Percentiles rank a stretch among this genome's conserved stretches.
These are phyloP conservation scores for Dichotomocladium elegans DNA, from an alignment of 371 early-diverging fungal genomes.

Conservation along the genomic window DNA sequence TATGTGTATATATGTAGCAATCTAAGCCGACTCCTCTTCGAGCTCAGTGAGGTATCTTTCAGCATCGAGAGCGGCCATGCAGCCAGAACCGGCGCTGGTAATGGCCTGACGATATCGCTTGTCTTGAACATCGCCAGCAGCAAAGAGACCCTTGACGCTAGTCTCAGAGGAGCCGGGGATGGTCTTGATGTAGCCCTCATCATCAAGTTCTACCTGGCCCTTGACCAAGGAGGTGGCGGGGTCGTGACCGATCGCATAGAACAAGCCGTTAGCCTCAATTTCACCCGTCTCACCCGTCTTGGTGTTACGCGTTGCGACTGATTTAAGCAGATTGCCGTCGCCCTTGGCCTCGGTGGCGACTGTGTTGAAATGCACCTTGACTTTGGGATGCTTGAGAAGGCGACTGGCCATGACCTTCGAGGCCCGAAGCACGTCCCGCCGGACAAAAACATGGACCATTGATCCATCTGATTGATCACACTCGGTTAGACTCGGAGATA, in stretches of 20 bases:
- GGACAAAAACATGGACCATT: constrained; percentile 92
- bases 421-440: constrained; percentile 95
- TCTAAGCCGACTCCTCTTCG: constrained; percentile 14
- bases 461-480: constrained; percentile 59
- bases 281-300: constrained; percentile 61
- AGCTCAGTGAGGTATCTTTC: constrained; percentile 76
- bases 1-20: neutral
- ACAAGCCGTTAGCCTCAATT: constrained; percentile 86
- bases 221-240: constrained; percentile 86
- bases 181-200: constrained; percentile 88
- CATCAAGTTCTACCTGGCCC: constrained; percentile 74
- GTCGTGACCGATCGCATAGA: constrained; percentile 98
- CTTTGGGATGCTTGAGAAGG: constrained; percentile 80
- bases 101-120: constrained; percentile 87
- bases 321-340: constrained; percentile 71
- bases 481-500: neutral
- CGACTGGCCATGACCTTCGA: constrained; percentile 95
- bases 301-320: constrained; percentile 70
- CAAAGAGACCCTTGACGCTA: constrained; percentile 91
- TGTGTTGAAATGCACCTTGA: constrained; percentile 91
- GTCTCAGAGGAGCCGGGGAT: constrained; percentile 82
- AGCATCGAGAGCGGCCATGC: constrained; percentile 95
- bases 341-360: constrained; percentile 85
- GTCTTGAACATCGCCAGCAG: constrained; percentile 98
- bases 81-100: constrained; percentile 76